Evolutionary conservation across 805 yeast genomes (phyloP).

Genomic region (Myxozyma sirexii): DNA sequence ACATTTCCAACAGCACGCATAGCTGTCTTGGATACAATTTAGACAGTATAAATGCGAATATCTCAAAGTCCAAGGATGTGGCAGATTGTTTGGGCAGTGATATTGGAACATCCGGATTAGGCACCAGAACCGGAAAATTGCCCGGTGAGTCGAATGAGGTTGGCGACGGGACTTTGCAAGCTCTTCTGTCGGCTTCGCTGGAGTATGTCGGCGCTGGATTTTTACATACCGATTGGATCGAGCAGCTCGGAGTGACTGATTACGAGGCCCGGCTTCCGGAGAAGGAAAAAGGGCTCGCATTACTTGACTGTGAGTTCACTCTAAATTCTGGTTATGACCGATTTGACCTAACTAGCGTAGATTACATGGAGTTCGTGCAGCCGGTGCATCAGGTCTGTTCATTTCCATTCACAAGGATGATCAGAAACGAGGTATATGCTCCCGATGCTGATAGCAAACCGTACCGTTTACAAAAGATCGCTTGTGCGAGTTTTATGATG

Average conservation of each 20-base stretch:
- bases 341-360: not conserved
- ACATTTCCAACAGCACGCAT: no score
- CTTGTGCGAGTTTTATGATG: constrained; percentile 19
- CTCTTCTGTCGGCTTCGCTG: constrained; percentile 12
- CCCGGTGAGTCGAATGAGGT: not conserved
- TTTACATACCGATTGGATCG: constrained; percentile 16
- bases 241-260: constrained; percentile 4
- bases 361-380: constrained; percentile 9
- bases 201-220: constrained; percentile 23
- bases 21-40: no score
- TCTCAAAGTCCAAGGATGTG: no score
- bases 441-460: not conserved
- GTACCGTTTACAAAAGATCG: constrained; percentile 11
- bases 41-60: no score
- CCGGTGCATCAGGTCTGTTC: constrained; percentile 12
- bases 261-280: constrained; percentile 1
- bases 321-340: not conserved
- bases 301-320: constrained; percentile 13
- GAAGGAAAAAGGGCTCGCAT: not conserved
- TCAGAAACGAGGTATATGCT: constrained; percentile 11
- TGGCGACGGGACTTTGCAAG: constrained; percentile 5
- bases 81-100: no score
- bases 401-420: constrained; percentile 5
- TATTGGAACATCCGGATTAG: not conserved
- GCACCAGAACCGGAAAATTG: not conserved